Percentiles rank a stretch among this genome's conserved stretches.
These are phyloP conservation scores for Talaromyces sp. DNA, from an alignment of 2,329 filamentous ascomycete genomes.

Conservation along the genomic window DNA sequence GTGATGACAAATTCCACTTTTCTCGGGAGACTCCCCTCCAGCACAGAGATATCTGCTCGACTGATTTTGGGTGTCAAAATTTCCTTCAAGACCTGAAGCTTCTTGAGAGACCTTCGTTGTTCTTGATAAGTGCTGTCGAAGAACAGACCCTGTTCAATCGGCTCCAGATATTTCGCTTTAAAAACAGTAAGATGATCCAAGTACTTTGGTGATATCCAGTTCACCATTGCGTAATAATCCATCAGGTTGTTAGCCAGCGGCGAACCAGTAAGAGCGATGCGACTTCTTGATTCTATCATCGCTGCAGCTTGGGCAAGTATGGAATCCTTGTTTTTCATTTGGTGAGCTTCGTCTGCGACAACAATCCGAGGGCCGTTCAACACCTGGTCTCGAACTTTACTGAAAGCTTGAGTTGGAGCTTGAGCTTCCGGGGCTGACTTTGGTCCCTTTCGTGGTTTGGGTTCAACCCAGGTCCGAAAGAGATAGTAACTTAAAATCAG, in stretches of 20 bases:
- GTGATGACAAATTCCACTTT: slow-evolving; percentile 81
- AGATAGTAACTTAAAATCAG: slow-evolving; percentile 72
- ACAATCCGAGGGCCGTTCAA: slow-evolving; percentile 64
- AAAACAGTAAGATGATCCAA: slow-evolving; percentile 67
- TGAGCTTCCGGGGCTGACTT: slow-evolving; percentile 24
- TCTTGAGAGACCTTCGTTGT: slow-evolving; percentile 57
- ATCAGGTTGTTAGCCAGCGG: slow-evolving; percentile 77
- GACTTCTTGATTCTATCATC: slow-evolving; percentile 60
- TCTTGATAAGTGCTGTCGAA: slow-evolving; percentile 55
- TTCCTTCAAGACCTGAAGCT: slow-evolving; percentile 64
- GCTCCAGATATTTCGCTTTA: slow-evolving; percentile 60
- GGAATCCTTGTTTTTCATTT: slow-evolving; percentile 62
- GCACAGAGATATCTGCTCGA: slow-evolving; percentile 63
- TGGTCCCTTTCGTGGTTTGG: slow-evolving; percentile 26
- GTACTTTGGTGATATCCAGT: slow-evolving; percentile 79
- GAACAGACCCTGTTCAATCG: slow-evolving; percentile 69
- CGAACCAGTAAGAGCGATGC: slow-evolving; percentile 82
- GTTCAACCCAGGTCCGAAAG: slow-evolving; percentile 51
- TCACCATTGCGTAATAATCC: slow-evolving; percentile 82
- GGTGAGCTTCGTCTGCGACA: slow-evolving; percentile 80
- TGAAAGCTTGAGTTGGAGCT: slow-evolving; percentile 32
- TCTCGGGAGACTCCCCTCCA: slow-evolving; percentile 62
- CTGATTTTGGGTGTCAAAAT: slow-evolving; percentile 74
- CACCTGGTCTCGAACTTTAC: slow-evolving; percentile 41
- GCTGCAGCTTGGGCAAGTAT: slow-evolving; percentile 51